Percentiles rank a stretch among this genome's conserved stretches.
Conservation (phyloP, 352 stramenopile genomes). For the Blastocystis sp. region DNA sequence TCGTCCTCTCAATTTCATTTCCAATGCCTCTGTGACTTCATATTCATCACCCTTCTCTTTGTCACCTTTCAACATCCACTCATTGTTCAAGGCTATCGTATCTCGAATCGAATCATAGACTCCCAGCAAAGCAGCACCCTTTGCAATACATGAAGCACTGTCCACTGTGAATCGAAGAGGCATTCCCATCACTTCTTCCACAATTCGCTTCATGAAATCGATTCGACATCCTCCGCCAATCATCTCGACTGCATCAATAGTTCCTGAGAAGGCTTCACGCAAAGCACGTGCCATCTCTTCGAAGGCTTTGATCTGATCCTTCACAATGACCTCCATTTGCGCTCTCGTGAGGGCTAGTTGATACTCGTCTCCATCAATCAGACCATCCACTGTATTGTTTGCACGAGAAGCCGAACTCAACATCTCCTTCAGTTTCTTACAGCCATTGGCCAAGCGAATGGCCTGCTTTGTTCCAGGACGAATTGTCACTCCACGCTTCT, state of each 20-base stretch:
- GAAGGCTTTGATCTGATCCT: constrained; percentile 68
- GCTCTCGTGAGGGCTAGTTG: constrained; percentile 72
- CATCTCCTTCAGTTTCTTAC: constrained; percentile 79
- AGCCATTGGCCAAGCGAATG: constrained; percentile 77
- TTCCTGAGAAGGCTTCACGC: not conserved
- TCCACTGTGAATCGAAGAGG: constrained; percentile 78
- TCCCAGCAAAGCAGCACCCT: constrained; percentile 71
- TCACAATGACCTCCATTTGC: constrained; percentile 69
- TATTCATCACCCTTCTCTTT: constrained; percentile 65
- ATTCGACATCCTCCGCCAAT: constrained; percentile 80
- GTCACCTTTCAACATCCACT: constrained; percentile 64
- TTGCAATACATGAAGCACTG: constrained; percentile 75
- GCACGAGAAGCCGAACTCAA: constrained; percentile 77
- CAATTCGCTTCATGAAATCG: constrained; percentile 71
- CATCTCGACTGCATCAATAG: constrained; percentile 74
- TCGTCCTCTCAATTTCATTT: constrained; percentile 72
- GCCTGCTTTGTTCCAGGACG: constrained; percentile 73
- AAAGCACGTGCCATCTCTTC: constrained; percentile 65
- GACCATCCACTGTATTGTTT: constrained; percentile 75
- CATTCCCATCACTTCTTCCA: not conserved
- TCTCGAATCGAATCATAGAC: constrained; percentile 64
- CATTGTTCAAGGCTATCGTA: constrained; percentile 36
- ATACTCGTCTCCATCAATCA: constrained; percentile 75
- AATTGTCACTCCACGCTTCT: constrained; percentile 64
- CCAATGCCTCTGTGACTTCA: constrained; percentile 65